A percentile compares a stretch with the other conserved stretches of the same genome.
phyloP scores from a whole-genome alignment of 1,284 basidiomycete species.

The Trichosporon inkin region DNA sequence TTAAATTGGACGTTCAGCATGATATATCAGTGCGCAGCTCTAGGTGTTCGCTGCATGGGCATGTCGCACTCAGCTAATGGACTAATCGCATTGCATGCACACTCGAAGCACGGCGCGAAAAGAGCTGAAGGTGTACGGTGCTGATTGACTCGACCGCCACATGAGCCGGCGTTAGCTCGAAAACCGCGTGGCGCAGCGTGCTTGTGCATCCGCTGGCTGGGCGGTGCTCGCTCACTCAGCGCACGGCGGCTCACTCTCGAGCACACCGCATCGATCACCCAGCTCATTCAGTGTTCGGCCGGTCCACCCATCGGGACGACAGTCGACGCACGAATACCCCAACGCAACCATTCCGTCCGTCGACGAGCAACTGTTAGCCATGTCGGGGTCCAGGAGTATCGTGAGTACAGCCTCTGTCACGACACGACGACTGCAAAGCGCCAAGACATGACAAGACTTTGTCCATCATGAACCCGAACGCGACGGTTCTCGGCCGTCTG shows the following conservation, averaged over 20 bases:
- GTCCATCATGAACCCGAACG: no score
- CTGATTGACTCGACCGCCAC: not conserved
- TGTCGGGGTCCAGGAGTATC: constrained; percentile 32
- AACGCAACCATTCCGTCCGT: constrained; percentile 7
- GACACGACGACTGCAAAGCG: no score
- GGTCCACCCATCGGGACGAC: not conserved
- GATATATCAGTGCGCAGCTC: no score
- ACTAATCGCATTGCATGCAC: no score
- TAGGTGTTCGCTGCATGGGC: no score
- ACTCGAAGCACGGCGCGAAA: no score
- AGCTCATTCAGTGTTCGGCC: constrained; percentile 2
- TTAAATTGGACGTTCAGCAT: no score
- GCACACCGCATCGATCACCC: not conserved
- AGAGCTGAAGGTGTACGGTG: no score
- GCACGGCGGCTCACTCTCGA: not conserved
- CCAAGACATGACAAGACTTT: no score
- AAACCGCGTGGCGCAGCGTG: not conserved
- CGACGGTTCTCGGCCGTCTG: no score
- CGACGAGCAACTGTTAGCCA: constrained; percentile 17
- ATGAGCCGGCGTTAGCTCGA: constrained; percentile 6
- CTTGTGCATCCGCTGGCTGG: not conserved
- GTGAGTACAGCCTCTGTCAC: constrained; percentile 20
- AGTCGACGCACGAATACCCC: not conserved
- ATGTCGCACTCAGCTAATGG: no score
- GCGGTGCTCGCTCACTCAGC: not conserved